Evolutionary conservation across 1,284 basidiomycete genomes (phyloP).

Genomic region (Rhodotorula sp.): DNA sequence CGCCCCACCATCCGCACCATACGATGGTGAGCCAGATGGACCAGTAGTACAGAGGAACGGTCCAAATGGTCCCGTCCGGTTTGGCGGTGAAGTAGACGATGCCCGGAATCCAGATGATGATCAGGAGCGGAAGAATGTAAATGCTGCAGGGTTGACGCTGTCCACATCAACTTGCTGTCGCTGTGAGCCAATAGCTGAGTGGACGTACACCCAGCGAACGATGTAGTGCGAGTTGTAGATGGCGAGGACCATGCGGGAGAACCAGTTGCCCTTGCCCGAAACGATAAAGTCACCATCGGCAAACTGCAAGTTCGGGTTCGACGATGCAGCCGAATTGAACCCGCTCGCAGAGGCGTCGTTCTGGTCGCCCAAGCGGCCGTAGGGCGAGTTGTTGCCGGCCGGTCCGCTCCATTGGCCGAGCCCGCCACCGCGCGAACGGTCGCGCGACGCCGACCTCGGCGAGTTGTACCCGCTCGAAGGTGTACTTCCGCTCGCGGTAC

Average conservation of each 20-base stretch:
- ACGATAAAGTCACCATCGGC: constrained; percentile 39
- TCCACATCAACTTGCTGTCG: too few relatives aligned
- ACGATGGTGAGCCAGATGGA: constrained; percentile 52
- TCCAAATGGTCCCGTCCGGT: constrained; percentile 58
- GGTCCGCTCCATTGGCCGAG: constrained; percentile 39
- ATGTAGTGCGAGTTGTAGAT: constrained; percentile 55
- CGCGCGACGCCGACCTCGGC: constrained; percentile 17
- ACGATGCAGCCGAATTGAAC: constrained; percentile 20
- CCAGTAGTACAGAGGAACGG: constrained; percentile 72
- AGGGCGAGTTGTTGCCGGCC: constrained; percentile 29
- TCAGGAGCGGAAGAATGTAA: constrained; percentile 63
- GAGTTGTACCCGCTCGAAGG: constrained; percentile 25
- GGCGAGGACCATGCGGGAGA: constrained; percentile 35
- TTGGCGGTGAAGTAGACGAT: constrained; percentile 67
- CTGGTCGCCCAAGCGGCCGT: constrained; percentile 27
- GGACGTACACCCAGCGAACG: constrained; percentile 72
- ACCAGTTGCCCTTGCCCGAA: constrained; percentile 30
- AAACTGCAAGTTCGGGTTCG: constrained; percentile 37
- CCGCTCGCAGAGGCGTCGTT: constrained; percentile 12
- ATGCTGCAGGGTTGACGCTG: constrained; percentile 8
- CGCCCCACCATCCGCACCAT: constrained; percentile 72
- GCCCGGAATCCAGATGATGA: constrained; percentile 60
- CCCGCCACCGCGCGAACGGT: constrained; percentile 21
- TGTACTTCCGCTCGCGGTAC: not conserved
- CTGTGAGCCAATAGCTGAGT: constrained; percentile 42